A percentile compares a stretch with the other conserved stretches of the same genome.
phyloP scores from a whole-genome alignment of 2,329 filamentous ascomycete genomes.

The Colletotrichum liaoningense region DNA sequence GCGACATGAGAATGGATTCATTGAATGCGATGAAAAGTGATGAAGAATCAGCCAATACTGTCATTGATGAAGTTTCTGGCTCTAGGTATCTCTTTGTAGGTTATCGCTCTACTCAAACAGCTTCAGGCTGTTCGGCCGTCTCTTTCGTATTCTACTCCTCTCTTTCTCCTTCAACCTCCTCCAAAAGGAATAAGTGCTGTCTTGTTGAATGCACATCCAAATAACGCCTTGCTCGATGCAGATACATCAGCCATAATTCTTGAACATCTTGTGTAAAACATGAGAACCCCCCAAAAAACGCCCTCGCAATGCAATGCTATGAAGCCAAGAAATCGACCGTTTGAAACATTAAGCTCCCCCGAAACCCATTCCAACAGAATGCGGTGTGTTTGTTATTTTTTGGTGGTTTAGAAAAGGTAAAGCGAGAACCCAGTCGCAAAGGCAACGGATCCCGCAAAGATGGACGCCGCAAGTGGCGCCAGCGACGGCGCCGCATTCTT shows the following conservation, averaged over 20 bases:
- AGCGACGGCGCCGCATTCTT: constrained; percentile 25
- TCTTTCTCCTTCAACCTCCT: not conserved
- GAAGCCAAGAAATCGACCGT: not conserved
- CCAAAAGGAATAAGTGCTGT: constrained; percentile 23
- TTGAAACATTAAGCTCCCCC: not conserved
- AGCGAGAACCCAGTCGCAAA: constrained; percentile 11
- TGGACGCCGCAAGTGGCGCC: constrained; percentile 16
- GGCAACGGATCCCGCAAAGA: constrained; percentile 19
- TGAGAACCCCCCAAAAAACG: constrained; percentile 3
- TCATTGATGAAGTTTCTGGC: not conserved
- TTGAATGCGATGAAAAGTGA: not conserved
- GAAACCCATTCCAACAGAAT: not conserved
- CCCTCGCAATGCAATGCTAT: constrained; percentile 30
- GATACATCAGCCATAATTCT: not conserved
- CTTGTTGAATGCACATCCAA: not conserved
- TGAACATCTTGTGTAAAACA: not conserved
- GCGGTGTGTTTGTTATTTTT: not conserved
- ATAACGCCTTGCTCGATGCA: constrained; percentile 34
- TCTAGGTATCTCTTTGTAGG: constrained; percentile 21
- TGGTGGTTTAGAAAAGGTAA: not conserved
- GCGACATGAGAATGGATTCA: not conserved
- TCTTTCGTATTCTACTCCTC: not conserved
- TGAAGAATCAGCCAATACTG: constrained; percentile 3
- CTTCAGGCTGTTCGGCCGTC: not conserved
- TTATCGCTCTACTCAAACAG: not conserved